phyloP scores from a whole-genome alignment of 305 asterid genomes.

The Fraxinus greggii region DNA sequence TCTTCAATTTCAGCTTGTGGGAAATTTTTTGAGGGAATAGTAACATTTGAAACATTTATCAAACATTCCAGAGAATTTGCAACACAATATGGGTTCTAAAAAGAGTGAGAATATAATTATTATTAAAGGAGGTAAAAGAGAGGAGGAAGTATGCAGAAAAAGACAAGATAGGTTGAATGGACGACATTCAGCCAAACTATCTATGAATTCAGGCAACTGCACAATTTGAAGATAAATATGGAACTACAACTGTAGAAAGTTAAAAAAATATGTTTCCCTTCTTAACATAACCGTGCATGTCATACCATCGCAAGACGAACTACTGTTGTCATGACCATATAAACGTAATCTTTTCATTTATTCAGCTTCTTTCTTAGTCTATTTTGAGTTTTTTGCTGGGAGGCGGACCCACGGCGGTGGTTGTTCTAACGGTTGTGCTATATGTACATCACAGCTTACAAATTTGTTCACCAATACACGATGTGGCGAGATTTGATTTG shows the following conservation, averaged over 20 bases:
- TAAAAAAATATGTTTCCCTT: neutral
- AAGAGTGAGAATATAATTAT: neutral
- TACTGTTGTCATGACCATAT: neutral
- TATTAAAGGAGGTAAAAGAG: neutral
- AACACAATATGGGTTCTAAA: neutral
- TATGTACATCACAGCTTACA: no score
- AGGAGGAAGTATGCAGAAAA: neutral
- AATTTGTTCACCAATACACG: no score
- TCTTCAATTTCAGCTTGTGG: neutral
- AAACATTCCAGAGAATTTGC: neutral
- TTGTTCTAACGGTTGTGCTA: neutral
- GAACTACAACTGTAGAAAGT: neutral
- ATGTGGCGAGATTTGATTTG: no score
- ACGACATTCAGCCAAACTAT: neutral
- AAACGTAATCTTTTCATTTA: neutral
- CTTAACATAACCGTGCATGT: neutral
- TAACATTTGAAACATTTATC: neutral
- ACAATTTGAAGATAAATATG: neutral
- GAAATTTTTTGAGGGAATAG: neutral
- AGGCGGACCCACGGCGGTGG: neutral
- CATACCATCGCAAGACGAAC: neutral
- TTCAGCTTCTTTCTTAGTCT: neutral
- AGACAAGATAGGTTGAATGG: neutral
- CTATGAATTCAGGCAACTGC: neutral
- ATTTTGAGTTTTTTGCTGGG: neutral